A percentile compares a stretch with the other conserved stretches of the same genome.
Conservation (phyloP, 2,329 filamentous ascomycete species). For the Thielaviopsis punctulata region DNA sequence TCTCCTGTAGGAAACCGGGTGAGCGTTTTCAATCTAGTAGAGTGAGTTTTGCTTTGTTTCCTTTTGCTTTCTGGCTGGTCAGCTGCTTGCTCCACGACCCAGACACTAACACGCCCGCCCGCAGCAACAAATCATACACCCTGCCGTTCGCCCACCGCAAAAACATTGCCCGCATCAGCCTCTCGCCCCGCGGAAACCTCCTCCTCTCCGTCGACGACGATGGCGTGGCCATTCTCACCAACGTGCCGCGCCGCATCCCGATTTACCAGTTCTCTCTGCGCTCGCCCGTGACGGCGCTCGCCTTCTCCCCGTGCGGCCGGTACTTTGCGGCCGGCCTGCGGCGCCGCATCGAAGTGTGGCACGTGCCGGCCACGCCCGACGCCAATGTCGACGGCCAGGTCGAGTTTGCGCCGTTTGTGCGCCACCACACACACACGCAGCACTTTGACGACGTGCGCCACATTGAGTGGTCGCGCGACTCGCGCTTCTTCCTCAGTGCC, state of each 20-base stretch:
- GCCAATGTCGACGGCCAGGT: slow-evolving; percentile 62
- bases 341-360: slow-evolving; percentile 84
- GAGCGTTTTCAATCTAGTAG: slow-evolving; percentile 87
- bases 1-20: slow-evolving; percentile 95
- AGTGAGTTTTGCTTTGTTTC: slow-evolving; percentile 42
- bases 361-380: slow-evolving; percentile 79
- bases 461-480: slow-evolving; percentile 93
- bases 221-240: slow-evolving; percentile 83
- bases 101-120: background rate
- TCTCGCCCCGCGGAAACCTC: slow-evolving; percentile 80
- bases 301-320: slow-evolving; percentile 79
- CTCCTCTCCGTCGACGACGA: slow-evolving; percentile 88
- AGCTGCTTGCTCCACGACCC: no score
- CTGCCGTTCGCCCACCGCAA: slow-evolving; percentile 83
- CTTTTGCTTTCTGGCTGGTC: no score
- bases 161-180: slow-evolving; percentile 75
- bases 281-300: slow-evolving; percentile 60
- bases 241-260: slow-evolving; percentile 67
- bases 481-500: slow-evolving; percentile 80
- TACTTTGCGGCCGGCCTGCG: slow-evolving; percentile 83
- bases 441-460: slow-evolving; percentile 77
- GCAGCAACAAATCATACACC: slow-evolving; percentile 71
- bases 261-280: slow-evolving; percentile 96
- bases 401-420: slow-evolving; percentile 88
- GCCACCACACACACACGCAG: slow-evolving; percentile 68